Conservation (phyloP, 2,329 filamentous ascomycete genomes). For the Xylaria sp. region DNA sequence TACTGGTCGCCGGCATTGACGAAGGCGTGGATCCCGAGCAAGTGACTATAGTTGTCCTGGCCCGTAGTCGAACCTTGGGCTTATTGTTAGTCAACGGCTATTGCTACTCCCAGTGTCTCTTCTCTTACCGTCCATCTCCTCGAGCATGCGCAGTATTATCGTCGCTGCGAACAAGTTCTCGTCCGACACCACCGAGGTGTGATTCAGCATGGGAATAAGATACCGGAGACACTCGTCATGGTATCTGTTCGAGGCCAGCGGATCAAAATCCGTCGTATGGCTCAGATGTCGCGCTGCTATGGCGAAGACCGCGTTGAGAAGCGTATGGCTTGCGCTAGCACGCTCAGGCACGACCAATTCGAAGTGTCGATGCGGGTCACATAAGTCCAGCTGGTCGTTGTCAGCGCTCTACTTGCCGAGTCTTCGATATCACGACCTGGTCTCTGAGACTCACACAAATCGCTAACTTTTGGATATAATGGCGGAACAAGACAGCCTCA, state of each 20-base stretch:
- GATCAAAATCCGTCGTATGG: conserved; percentile 50
- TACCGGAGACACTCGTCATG: conserved; percentile 56
- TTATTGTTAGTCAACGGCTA: conserved; percentile 27
- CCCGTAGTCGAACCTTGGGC: conserved; percentile 44
- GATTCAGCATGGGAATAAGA: conserved; percentile 50
- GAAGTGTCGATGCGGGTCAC: conserved; percentile 49
- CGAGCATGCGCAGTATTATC: conserved; percentile 55
- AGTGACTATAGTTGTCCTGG: conserved; percentile 50
- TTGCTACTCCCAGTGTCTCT: conserved; percentile 24
- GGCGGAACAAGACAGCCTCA: conserved; percentile 40
- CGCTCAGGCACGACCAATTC: conserved; percentile 56
- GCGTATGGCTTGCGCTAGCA: conserved; percentile 52
- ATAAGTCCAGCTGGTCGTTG: conserved; percentile 35
- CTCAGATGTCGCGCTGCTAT: conserved; percentile 58
- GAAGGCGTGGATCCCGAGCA: conserved; percentile 50
- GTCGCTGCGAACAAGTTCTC: conserved; percentile 57
- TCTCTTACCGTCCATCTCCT: conserved; percentile 46
- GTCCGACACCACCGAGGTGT: conserved; percentile 44
- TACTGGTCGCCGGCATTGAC: conserved; percentile 46
- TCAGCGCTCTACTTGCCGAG: conserved; percentile 17
- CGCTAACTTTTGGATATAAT: conserved; percentile 41
- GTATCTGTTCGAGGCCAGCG: conserved; percentile 54
- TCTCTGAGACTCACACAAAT: conserved; percentile 39
- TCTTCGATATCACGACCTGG: neutral
- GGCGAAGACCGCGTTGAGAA: conserved; percentile 61